These are phyloP conservation scores for Alternaria gansuensis DNA, from an alignment of 2,329 filamentous ascomycete species.

Conservation along the genomic window DNA sequence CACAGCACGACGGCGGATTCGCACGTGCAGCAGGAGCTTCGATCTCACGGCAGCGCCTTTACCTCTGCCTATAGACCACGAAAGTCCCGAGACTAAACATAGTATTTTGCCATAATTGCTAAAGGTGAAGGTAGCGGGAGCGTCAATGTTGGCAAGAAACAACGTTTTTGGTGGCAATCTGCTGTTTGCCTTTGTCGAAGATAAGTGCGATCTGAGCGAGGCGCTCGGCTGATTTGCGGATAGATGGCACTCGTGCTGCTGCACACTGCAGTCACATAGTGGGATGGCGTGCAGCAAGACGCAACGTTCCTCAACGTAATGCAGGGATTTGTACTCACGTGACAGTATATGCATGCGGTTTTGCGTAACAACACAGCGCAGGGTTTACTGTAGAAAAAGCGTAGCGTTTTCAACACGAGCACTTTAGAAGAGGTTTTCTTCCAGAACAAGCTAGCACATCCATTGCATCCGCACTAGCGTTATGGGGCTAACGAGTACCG, in stretches of 20 bases:
- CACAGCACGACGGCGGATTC: background rate
- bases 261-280: background rate
- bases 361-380: background rate
- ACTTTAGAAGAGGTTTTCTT: too few relatives aligned
- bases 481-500: too few relatives aligned
- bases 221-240: conserved; percentile 4
- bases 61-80: background rate
- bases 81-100: background rate
- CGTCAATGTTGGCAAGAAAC: background rate
- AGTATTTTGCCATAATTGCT: background rate
- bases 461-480: too few relatives aligned
- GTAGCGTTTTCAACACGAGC: conserved; percentile 4
- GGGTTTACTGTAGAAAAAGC: background rate
- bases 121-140: conserved; percentile 5
- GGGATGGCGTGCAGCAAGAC: background rate
- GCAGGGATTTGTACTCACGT: conserved; percentile 5
- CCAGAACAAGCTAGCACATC: too few relatives aligned
- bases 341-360: conserved; percentile 5
- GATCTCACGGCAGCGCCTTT: conserved; percentile 1
- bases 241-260: conserved; percentile 2
- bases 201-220: background rate
- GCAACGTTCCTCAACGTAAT: background rate
- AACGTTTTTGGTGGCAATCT: conserved; percentile 4
- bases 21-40: conserved; percentile 6
- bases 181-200: conserved; percentile 1